Percentiles rank a stretch among this genome's conserved stretches.
phyloP scores from a whole-genome alignment of 805 yeast genomes.

The Metschnikowia baotianmanensis region DNA sequence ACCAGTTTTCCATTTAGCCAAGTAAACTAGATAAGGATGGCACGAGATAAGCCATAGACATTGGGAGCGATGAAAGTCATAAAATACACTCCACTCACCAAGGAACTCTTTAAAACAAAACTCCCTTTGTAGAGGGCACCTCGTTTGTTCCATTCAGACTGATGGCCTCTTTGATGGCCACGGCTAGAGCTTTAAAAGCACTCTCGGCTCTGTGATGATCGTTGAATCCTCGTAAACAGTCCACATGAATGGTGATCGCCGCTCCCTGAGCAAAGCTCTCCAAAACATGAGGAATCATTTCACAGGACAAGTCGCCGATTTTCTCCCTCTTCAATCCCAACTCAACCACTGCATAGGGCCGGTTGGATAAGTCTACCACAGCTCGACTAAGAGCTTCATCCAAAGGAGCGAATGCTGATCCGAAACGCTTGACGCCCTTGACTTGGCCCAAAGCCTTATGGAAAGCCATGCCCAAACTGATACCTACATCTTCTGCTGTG shows the following conservation, averaged over 20 bases:
- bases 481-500: slow-evolving; percentile 92
- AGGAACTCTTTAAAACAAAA: slow-evolving; percentile 59
- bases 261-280: slow-evolving; percentile 95
- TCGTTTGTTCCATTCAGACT: slow-evolving; percentile 83
- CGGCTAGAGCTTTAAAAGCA: slow-evolving; percentile 94
- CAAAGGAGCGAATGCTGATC: slow-evolving; percentile 89
- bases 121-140: slow-evolving; percentile 96
- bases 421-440: slow-evolving; percentile 89
- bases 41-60: too few species aligned
- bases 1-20: background rate
- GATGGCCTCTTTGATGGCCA: slow-evolving; percentile 85
- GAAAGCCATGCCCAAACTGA: slow-evolving; percentile 87
- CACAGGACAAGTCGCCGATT: slow-evolving; percentile 87
- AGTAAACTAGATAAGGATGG: too few species aligned
- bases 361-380: slow-evolving; percentile 90
- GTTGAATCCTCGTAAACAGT: slow-evolving; percentile 87
- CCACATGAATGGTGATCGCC: slow-evolving; percentile 88
- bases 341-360: slow-evolving; percentile 90
- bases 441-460: slow-evolving; percentile 86
- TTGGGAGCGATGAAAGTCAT: too few species aligned
- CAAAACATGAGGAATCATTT: slow-evolving; percentile 97
- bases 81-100: background rate
- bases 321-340: slow-evolving; percentile 89
- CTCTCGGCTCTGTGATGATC: slow-evolving; percentile 96
- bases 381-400: slow-evolving; percentile 96